phyloP scores from a whole-genome alignment of 129 eudicot species.

The Lonicera japonica region DNA sequence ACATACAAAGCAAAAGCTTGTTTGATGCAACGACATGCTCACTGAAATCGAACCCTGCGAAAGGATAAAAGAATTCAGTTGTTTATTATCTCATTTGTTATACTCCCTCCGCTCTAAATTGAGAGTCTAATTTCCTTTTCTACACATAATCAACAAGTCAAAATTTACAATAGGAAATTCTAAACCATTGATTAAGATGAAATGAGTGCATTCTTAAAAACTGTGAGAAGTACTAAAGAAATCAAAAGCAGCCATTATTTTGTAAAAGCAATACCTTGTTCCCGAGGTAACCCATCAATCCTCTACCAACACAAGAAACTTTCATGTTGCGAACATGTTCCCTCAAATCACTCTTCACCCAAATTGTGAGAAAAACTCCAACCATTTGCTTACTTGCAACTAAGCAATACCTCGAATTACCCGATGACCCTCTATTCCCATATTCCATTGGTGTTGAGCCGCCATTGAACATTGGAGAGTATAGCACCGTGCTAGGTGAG shows the following conservation, averaged over 20 bases:
- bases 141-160: too few species aligned
- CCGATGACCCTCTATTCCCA: constrained; percentile 29
- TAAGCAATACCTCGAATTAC: constrained; percentile 60
- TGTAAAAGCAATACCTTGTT: constrained; percentile 57
- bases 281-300: constrained; percentile 96
- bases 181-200: too few species aligned
- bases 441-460: constrained; percentile 47
- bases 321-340: constrained; percentile 78
- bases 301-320: constrained; percentile 97
- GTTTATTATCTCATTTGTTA: background rate
- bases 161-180: too few species aligned
- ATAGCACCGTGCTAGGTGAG: constrained; percentile 54
- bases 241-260: background rate
- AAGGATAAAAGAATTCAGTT: background rate
- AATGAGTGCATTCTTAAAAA: too few species aligned
- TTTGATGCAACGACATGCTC: constrained; percentile 87
- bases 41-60: constrained; percentile 91
- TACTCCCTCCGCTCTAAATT: too few species aligned
- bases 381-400: constrained; percentile 97
- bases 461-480: constrained; percentile 45
- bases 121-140: too few species aligned
- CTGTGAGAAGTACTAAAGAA: background rate
- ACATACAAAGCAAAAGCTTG: constrained; percentile 94
- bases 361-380: constrained; percentile 80
- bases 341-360: constrained; percentile 81